Percentiles rank a stretch among this genome's conserved stretches.
These are phyloP conservation scores for Sordariomycetes sp. DNA, from an alignment of 2,329 filamentous ascomycete species.

Conservation along the genomic window DNA sequence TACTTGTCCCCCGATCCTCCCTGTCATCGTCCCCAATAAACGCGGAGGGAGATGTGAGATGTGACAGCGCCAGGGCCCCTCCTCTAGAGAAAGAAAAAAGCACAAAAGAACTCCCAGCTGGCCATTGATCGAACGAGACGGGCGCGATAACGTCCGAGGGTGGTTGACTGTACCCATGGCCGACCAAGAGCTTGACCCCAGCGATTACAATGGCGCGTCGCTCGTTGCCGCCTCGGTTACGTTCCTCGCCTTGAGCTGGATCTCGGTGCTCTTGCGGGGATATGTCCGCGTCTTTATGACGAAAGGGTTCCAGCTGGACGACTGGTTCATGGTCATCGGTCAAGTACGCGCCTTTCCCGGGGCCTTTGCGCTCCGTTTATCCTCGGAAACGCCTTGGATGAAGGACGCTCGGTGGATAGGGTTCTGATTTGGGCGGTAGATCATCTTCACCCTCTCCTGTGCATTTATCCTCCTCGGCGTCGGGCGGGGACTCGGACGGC, in stretches of 20 bases:
- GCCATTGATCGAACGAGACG: neutral
- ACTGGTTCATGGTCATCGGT: slow-evolving; percentile 36
- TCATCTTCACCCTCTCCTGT: slow-evolving; percentile 32
- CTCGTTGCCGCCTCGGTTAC: slow-evolving; percentile 21
- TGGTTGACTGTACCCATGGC: slow-evolving; percentile 15
- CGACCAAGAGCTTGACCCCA: slow-evolving; percentile 15
- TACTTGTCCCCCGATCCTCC: neutral
- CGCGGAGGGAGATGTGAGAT: neutral
- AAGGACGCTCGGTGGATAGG: neutral
- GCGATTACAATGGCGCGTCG: slow-evolving; percentile 22
- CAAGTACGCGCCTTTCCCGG: neutral
- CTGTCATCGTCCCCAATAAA: neutral
- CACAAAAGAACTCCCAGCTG: neutral
- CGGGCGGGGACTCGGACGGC: slow-evolving; percentile 27
- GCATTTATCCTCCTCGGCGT: slow-evolving; percentile 29
- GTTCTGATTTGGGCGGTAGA: slow-evolving; percentile 13
- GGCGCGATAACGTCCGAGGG: slow-evolving; percentile 3
- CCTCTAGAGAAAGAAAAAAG: neutral
- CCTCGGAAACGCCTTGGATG: neutral
- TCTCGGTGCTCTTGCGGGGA: slow-evolving; percentile 26
- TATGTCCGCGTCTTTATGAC: slow-evolving; percentile 29
- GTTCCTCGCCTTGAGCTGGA: slow-evolving; percentile 25
- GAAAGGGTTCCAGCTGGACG: slow-evolving; percentile 32
- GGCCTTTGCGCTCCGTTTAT: neutral
- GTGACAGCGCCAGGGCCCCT: too few species aligned